Conservation (phyloP, 2,329 filamentous ascomycete species). For the Aspergillus sp. region DNA sequence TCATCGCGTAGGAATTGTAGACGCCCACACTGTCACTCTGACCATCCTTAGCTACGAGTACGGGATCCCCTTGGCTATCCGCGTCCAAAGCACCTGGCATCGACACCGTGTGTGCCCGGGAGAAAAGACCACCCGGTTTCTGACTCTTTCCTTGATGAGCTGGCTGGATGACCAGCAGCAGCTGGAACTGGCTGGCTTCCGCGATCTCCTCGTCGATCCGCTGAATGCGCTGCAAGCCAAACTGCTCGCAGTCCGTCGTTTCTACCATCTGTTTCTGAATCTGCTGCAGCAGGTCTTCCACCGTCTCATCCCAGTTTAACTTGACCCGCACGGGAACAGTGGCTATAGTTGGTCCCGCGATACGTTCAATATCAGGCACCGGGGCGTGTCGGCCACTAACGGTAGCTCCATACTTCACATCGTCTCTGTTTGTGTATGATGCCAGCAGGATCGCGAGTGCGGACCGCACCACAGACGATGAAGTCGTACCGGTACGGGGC, state of each 20-base stretch:
- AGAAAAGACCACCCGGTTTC: too few relatives aligned
- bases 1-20: slow-evolving; percentile 9
- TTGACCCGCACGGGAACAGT: slow-evolving; percentile 37
- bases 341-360: slow-evolving; percentile 40
- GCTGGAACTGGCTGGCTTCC: slow-evolving; percentile 33
- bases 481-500: slow-evolving; percentile 21
- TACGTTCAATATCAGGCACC: slow-evolving; percentile 36
- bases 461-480: slow-evolving; percentile 39
- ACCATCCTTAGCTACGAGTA: too few relatives aligned
- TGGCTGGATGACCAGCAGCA: not conserved
- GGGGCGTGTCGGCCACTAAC: slow-evolving; percentile 39
- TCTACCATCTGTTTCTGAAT: slow-evolving; percentile 50
- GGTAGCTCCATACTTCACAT: slow-evolving; percentile 41
- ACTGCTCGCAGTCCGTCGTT: slow-evolving; percentile 57
- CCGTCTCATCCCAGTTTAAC: slow-evolving; percentile 25
- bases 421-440: slow-evolving; percentile 31
- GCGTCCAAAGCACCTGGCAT: too few relatives aligned
- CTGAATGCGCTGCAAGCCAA: slow-evolving; percentile 44
- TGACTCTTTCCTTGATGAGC: too few relatives aligned
- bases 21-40: too few relatives aligned
- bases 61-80: too few relatives aligned
- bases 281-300: slow-evolving; percentile 46
- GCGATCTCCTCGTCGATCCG: slow-evolving; percentile 40
- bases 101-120: too few relatives aligned
- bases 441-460: slow-evolving; percentile 39